A percentile compares a stretch with the other conserved stretches of the same genome.
Evolutionary conservation across 108 stramenopile species (phyloP).

Genomic region (Fragilariopsis cylindrus): DNA sequence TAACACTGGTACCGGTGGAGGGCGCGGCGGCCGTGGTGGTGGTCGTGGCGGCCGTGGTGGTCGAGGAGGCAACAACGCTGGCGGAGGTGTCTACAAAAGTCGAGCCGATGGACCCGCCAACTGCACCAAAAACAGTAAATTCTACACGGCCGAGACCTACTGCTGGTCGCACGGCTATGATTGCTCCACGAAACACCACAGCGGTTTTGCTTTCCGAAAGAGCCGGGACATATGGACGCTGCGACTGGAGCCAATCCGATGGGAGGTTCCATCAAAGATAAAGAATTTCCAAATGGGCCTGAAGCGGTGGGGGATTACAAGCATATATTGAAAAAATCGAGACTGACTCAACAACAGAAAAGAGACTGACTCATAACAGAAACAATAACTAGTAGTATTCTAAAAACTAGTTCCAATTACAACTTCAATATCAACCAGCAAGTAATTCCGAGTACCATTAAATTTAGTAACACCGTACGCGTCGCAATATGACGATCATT

Average conservation of each 20-base stretch:
- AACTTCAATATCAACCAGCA: background rate
- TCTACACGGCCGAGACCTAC: too few relatives aligned
- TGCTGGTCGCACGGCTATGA: background rate
- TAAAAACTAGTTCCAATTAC: background rate
- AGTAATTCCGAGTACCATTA: conserved; percentile 19
- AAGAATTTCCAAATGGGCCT: too few relatives aligned
- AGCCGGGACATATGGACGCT: background rate
- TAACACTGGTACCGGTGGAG: too few relatives aligned
- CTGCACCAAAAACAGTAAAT: too few relatives aligned
- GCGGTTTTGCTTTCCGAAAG: background rate
- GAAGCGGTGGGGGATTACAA: too few relatives aligned
- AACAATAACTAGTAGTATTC: background rate
- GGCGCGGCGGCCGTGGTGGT: too few relatives aligned
- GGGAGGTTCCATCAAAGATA: too few relatives aligned
- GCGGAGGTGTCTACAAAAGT: too few relatives aligned
- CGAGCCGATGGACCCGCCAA: too few relatives aligned
- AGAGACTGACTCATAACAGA: background rate
- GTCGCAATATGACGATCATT: background rate
- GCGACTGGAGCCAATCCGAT: too few relatives aligned
- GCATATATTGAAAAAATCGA: background rate
- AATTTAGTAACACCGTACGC: background rate
- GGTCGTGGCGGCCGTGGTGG: too few relatives aligned
- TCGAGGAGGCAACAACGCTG: too few relatives aligned
- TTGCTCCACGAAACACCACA: background rate
- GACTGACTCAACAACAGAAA: background rate